Evolutionary conservation across 495 filamentous ascomycete genomes (phyloP), one percentile per base, ranked within the genome.

Genomic region (Talaromyces ruber): DNA sequence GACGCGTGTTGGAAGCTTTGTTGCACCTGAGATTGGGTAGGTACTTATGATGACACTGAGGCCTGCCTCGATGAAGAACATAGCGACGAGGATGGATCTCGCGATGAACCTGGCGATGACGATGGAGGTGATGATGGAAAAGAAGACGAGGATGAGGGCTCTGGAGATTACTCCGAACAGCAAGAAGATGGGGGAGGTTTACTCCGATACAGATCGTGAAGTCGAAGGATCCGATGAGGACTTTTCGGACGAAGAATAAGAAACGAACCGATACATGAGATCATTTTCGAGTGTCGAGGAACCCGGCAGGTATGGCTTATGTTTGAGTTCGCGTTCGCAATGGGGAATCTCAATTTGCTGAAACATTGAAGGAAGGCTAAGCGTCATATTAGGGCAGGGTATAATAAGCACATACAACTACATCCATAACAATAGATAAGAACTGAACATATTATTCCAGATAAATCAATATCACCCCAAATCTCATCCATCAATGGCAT

Each of bases 401-500:
- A 39, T 39, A 39, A 34, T 14, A 16, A 16, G 3, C 43, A 47
- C 43, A 22, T 47, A 47, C 43, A 21, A 47, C 43, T 47, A 47
- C 43, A 47, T 47, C 18, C n/a, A 47, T 21, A 39, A n/a, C 1
- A 9, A 18, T 47, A 21, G 18, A 47, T 21, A 47, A 47, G 43
- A 47, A 47, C 4, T 47, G 43, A 47, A 47, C 43, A 47, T 47
- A 47, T 47, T 47, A 21, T 47, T 47, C n/a, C 43, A 47, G 18
- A 47, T 47, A 47, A 47, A 22, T 47, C 2, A 47, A 47, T 47
- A 43, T 6, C 18, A 54, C 54, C 26, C 54, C 54, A 34, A 21
- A 57, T 57, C 54, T 53, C 54, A 57, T 57, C 24, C 22, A 54
- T 54, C 26, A 28, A 57, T 57, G 29, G 54, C 26, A 30, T 57